Base-by-base conservation (phyloP, 345 rosid genomes). In the Anastatica hierochuntica region DNA sequence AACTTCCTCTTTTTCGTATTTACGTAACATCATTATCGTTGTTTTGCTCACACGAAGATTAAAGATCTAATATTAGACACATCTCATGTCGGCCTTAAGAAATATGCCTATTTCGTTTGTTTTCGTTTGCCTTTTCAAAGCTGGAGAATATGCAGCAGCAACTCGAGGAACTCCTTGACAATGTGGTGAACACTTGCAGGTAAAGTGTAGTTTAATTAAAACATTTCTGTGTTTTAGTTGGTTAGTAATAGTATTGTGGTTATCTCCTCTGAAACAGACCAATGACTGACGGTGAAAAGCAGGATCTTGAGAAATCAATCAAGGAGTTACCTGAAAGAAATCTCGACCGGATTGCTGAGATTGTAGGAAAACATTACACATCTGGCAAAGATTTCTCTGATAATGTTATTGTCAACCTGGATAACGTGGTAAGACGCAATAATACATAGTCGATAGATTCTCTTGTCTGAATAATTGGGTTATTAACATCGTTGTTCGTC, bases 111-210 rank as follows among this genome's bases (percentile, higher is more conserved):
- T n/a, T n/a, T n/a, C n/a, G n/a, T 21, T 21, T 21, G 24, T 21
- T 21, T 21, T 5, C 24, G 24, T 21, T 21, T 21, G 2, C 3
- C 24, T 5, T 21, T 21, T 15, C n/a, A 43, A 62, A 63, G 68
- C 56, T 55, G 49, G 68, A 63, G 27, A 17, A 20, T 55, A 63
- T 63, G 68, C 43, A 63, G 49, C 56, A 64, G 44, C 20, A 64
- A 48, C 56, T 56, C 2, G 62, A 64, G 30, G 30, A 13, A 3
- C 49, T 64, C 15, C 69, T 64, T 16, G 51, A 64, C 16, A 42
- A 56, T 56, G 69, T 64, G 3, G 51, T 48, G 36, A 19, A 43
- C 21, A 56, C 63, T 46, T 39, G 68, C 62, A 63, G 62, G 62
- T 63, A 38, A 43, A 41, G 5, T 5, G n/a, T 45, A 10, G 35